phyloP scores from a whole-genome alignment of 768 basidiomycete genomes.

The Hygrocybe punicea region DNA sequence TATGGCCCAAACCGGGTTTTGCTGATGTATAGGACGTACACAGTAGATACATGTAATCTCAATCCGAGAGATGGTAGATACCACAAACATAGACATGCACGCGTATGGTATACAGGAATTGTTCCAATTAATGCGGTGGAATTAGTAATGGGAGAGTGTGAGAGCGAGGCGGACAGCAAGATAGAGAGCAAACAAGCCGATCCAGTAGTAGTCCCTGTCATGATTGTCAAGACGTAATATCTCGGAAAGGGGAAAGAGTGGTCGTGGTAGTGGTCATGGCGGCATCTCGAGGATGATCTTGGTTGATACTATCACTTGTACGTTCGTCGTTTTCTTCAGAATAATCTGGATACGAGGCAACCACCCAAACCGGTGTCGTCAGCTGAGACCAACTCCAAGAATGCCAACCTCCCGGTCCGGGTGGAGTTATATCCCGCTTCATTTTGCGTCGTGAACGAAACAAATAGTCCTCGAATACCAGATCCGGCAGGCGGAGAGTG shows the following conservation, averaged over 20 bases:
- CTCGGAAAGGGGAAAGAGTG: not conserved
- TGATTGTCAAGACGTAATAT: not conserved
- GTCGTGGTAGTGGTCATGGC: no score
- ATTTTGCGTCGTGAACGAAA: slow-evolving; percentile 32
- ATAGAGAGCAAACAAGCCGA: not conserved
- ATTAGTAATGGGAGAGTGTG: not conserved
- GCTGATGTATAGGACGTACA: no score
- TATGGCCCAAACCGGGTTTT: no score
- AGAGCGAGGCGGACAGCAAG: not conserved
- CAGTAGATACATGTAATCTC: no score
- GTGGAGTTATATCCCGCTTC: slow-evolving; percentile 12
- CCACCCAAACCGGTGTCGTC: slow-evolving; percentile 28
- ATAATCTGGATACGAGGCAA: not conserved
- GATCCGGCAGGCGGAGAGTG: slow-evolving; percentile 13
- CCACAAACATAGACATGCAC: not conserved
- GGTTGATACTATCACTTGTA: not conserved
- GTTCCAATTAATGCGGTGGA: not conserved
- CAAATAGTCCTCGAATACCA: slow-evolving; percentile 31
- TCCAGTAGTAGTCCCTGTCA: no score
- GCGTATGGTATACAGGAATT: not conserved
- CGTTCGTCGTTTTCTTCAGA: not conserved
- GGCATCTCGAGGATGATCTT: not conserved
- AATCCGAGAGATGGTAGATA: not conserved
- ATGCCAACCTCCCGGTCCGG: slow-evolving; percentile 29
- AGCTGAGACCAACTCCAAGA: slow-evolving; percentile 47